These are phyloP conservation scores for Fomitopsis serialis DNA, from an alignment of 768 basidiomycete species.

Conservation along the genomic window DNA sequence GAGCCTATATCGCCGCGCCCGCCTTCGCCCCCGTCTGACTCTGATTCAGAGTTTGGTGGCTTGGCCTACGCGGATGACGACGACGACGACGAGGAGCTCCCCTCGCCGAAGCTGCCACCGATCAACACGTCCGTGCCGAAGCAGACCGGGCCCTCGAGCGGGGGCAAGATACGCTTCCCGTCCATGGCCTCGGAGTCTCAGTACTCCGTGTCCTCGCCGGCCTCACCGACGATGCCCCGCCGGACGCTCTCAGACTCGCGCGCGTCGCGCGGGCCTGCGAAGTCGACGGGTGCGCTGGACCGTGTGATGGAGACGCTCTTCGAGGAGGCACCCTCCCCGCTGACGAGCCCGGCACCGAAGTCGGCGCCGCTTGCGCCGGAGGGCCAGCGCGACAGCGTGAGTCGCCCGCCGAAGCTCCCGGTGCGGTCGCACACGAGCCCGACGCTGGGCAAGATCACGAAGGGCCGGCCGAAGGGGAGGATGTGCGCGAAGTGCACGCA, in stretches of 20 bases:
- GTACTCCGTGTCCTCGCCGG: constrained; percentile 13
- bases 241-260: constrained; percentile 26
- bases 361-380: constrained; percentile 14
- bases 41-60: constrained; percentile 9
- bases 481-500: constrained; percentile 65
- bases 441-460: constrained; percentile 25
- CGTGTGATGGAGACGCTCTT: constrained; percentile 48
- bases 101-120: constrained; percentile 11
- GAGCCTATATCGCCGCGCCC: constrained; percentile 2
- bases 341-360: constrained; percentile 29
- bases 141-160: background rate
- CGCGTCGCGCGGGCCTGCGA: constrained; percentile 20
- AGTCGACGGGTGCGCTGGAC: constrained; percentile 37
- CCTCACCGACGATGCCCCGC: constrained; percentile 19
- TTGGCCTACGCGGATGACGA: constrained; percentile 16
- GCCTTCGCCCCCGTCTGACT: background rate
- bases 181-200: constrained; percentile 21
- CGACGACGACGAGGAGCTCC: constrained; percentile 5
- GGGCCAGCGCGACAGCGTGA: constrained; percentile 41
- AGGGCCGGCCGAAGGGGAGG: constrained; percentile 21
- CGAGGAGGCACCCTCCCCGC: constrained; percentile 31
- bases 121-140: constrained; percentile 2
- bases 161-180: constrained; percentile 31
- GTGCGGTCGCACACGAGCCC: constrained; percentile 49
- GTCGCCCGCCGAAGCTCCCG: constrained; percentile 49